Base-by-base conservation (phyloP, 2,329 filamentous ascomycete species). In the Penicillium glabrum region DNA sequence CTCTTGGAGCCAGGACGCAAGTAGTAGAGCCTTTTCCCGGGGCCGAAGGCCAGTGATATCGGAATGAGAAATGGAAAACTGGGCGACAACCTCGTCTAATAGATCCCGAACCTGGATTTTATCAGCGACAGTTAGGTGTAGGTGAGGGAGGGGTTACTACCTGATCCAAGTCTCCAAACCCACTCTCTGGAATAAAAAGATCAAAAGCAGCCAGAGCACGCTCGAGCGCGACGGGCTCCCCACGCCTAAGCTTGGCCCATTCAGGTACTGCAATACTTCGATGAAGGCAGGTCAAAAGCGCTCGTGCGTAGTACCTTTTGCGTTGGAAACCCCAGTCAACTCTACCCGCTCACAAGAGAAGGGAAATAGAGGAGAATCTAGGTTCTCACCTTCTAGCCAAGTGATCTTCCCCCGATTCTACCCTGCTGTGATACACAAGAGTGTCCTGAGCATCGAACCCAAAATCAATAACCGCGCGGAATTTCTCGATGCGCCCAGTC, bases 391-490 rank as follows among this genome's bases (percentile, higher is more conserved):
- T 86, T 72, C 90, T 84, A 14, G 93, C 90, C 66, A 99, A 77
- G 52, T 89, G 85, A 76, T 97, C 91, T 14, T 89, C 84, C 41
- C 84, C 80, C 13, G 88, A 82, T 16, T 82, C 77, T 33, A 82
- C 80, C 11, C 78, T 78, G 58, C 83, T 85, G 69, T 96, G 87
- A 54, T 82, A 79, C 58, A 92, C 68, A 48, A 98, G 81, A 53
- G 87, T 87, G 72, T 97, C 93, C 72, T 97, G 97, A 46, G 89
- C 90, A 77, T 98, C 92, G 68, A 93, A 93, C 0, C 92, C 92
- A 67, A 87, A 81, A 27, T 80, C 77, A 52, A 89, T 86, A 60
- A 98, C 89, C 50, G 82, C 77, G 65, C 89, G 85, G 60, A 91
- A 87, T 67, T 87, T 87, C 54, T 82, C 80, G 55, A 91, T 82